A percentile compares a stretch with the other conserved stretches of the same genome.
These are phyloP conservation scores for Ceratobasidium theobromae DNA, from an alignment of 1,284 basidiomycete species.

Conservation along the genomic window DNA sequence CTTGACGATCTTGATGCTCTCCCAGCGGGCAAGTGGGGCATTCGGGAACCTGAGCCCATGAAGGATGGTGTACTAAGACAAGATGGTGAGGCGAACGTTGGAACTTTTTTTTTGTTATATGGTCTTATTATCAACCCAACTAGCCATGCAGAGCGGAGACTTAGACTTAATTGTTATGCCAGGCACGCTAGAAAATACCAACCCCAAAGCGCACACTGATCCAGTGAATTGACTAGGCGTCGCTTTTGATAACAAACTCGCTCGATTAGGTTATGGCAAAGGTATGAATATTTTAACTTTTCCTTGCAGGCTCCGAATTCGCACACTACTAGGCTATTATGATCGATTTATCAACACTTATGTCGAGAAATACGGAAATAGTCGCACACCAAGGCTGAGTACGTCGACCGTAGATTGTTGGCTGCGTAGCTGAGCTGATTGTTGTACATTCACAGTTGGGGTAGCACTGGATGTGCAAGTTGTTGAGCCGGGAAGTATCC, in stretches of 20 bases:
- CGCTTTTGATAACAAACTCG: constrained; percentile 34
- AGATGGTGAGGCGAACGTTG: constrained; percentile 33
- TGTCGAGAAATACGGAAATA: constrained; percentile 13
- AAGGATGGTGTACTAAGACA: constrained; percentile 29
- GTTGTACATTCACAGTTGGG: constrained; percentile 28
- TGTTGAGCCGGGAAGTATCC: constrained; percentile 32
- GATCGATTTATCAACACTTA: constrained; percentile 34
- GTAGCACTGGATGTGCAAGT: constrained; percentile 34
- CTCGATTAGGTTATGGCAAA: constrained; percentile 35
- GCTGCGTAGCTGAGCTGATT: not conserved
- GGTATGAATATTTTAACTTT: constrained; percentile 12
- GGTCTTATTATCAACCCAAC: not conserved
- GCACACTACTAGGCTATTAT: constrained; percentile 7
- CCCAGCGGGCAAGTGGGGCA: constrained; percentile 35
- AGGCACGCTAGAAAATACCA: constrained; percentile 4
- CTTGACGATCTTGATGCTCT: constrained; percentile 29
- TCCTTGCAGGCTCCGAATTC: too few relatives aligned
- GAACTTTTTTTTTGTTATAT: too few relatives aligned
- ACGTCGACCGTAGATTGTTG: not conserved
- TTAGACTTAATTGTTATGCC: constrained; percentile 37
- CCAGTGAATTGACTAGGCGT: constrained; percentile 28
- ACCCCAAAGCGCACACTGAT: not conserved
- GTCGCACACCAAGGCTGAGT: constrained; percentile 22
- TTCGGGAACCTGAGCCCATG: constrained; percentile 34
- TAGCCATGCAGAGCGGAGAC: constrained; percentile 11